Evolutionary conservation across 2,329 filamentous ascomycete genomes (phyloP).

Genomic region (Zarea fungicola): DNA sequence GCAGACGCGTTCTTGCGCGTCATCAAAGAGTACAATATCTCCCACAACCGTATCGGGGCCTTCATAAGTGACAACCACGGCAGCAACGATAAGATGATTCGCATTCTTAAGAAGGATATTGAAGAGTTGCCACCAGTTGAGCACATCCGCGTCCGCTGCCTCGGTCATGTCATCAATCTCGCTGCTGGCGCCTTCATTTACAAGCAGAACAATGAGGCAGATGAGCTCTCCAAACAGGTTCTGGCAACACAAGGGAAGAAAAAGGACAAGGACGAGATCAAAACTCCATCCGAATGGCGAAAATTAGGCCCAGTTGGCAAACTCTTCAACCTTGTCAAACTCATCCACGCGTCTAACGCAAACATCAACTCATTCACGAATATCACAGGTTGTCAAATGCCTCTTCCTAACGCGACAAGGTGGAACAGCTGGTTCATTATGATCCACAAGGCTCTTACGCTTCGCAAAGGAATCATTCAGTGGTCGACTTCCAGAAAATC

Average conservation of each 20-base stretch:
- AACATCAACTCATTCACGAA: slow-evolving; percentile 1
- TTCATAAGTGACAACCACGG: too few species aligned
- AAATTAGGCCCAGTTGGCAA: neutral
- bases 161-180: slow-evolving; percentile 11
- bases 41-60: too few species aligned
- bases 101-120: too few species aligned
- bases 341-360: slow-evolving; percentile 2
- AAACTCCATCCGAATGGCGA: neutral
- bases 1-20: too few species aligned
- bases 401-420: slow-evolving; percentile 4
- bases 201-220: slow-evolving; percentile 4
- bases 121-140: too few species aligned
- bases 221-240: slow-evolving; percentile 3
- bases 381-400: slow-evolving; percentile 5
- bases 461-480: neutral
- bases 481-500: slow-evolving; percentile 1
- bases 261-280: neutral
- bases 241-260: neutral
- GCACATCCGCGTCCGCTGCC: slow-evolving; percentile 6
- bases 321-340: slow-evolving; percentile 7
- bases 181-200: slow-evolving; percentile 7
- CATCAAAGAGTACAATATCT: too few species aligned
- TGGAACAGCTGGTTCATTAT: slow-evolving; percentile 11
- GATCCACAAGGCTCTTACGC: slow-evolving; percentile 9
- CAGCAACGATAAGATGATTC: too few species aligned